Evolutionary conservation across 257 asterid species (phyloP).

Genomic region (Verbena officinalis): DNA sequence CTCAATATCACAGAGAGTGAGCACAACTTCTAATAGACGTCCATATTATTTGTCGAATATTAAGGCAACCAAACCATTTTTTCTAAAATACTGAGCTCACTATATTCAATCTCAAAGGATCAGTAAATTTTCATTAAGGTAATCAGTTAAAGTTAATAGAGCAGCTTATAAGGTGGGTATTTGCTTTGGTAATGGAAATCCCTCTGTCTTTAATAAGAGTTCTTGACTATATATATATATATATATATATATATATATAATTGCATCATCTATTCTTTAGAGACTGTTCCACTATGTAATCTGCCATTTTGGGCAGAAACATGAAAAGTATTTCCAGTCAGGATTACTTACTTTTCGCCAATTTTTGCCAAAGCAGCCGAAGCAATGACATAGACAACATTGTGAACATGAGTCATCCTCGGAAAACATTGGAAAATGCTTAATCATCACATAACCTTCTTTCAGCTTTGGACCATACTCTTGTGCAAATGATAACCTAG

Average conservation of each 20-base stretch:
- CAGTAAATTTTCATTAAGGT: background rate
- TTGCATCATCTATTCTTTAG: too few species aligned
- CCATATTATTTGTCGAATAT: background rate
- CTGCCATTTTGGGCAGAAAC: constrained; percentile 18
- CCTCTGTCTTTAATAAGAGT: background rate
- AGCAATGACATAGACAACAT: constrained; percentile 61
- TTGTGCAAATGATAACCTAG: constrained; percentile 79
- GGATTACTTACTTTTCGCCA: constrained; percentile 77
- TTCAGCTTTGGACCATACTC: constrained; percentile 93
- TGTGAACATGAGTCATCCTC: constrained; percentile 55
- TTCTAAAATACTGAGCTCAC: constrained; percentile 12
- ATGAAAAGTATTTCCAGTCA: background rate
- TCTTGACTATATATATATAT: too few species aligned
- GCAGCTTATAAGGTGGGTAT: constrained; percentile 5
- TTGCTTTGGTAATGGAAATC: background rate
- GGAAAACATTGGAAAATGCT: constrained; percentile 54
- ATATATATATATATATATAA: too few species aligned
- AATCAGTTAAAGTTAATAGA: background rate
- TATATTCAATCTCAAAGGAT: constrained; percentile 14
- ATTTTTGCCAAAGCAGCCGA: constrained; percentile 65
- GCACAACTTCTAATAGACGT: background rate
- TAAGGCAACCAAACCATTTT: background rate
- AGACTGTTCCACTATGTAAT: constrained; percentile 9
- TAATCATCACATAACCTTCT: constrained; percentile 86
- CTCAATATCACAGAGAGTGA: background rate